These are phyloP conservation scores for Protomyces arabidopsidicola DNA, from an alignment of 1,139 yeast species.

Conservation along the genomic window DNA sequence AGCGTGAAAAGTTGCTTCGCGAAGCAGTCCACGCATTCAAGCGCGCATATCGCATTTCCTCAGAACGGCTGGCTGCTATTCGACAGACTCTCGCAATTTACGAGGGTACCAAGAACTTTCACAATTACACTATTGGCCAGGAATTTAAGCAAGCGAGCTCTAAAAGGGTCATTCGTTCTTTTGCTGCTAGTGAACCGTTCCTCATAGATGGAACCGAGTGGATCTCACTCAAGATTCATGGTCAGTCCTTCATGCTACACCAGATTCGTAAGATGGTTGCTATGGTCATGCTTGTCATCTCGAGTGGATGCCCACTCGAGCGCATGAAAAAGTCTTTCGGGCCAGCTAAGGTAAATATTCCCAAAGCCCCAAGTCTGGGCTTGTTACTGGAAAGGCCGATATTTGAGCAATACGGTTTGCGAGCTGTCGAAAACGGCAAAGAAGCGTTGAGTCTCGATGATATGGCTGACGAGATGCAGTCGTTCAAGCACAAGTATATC, in stretches of 20 bases:
- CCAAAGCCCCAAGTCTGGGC: constrained; percentile 97
- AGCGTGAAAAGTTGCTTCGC: constrained; percentile 41
- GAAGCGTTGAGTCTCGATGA: constrained; percentile 50
- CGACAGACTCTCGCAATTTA: constrained; percentile 67
- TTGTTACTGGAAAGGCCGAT: constrained; percentile 85
- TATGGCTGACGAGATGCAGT: constrained; percentile 52
- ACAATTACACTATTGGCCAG: constrained; percentile 89
- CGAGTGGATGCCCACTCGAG: constrained; percentile 76
- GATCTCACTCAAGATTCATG: constrained; percentile 93
- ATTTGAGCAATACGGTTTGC: constrained; percentile 70
- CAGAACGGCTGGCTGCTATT: constrained; percentile 57
- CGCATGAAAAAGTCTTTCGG: constrained; percentile 78
- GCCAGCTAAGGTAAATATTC: constrained; percentile 72
- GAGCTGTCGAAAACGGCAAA: constrained; percentile 11
- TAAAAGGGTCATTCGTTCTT: constrained; percentile 69
- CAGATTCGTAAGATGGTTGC: constrained; percentile 98
- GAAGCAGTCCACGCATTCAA: constrained; percentile 41
- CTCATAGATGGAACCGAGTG: constrained; percentile 92
- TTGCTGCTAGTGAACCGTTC: constrained; percentile 84
- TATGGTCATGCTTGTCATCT: constrained; percentile 78
- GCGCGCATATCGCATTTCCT: constrained; percentile 61
- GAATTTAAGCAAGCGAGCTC: constrained; percentile 82
- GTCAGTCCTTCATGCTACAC: constrained; percentile 97
- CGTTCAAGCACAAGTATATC: constrained; percentile 77
- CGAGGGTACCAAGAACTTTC: constrained; percentile 89